Evolutionary conservation across 2,329 filamentous ascomycete genomes (phyloP), one percentile per base, ranked within the genome.

Genomic region (Mycosphaerella sp.): DNA sequence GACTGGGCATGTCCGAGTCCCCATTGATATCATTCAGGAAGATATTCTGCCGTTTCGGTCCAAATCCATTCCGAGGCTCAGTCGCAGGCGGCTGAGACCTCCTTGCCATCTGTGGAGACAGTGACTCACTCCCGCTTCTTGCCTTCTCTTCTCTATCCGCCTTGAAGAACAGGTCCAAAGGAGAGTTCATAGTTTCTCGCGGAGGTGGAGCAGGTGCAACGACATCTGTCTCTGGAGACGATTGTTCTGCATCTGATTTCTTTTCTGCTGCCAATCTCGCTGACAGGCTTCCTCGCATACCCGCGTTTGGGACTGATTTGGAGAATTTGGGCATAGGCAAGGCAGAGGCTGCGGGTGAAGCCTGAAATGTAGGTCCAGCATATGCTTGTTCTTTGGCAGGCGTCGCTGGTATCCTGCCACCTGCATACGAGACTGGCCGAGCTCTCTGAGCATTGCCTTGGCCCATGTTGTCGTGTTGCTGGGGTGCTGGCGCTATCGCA

Each of bases 341-440:
- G 18, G 89, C 84, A 7, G 89, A 94, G 0, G 93, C 86, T 1
- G 90, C 91, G 16, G 93, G 93, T 7, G 93, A 97, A 36, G 89
- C 87, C 69, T 96, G 90, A 68, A 97, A 98, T 4, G 89, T 94
- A 30, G 91, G 86, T 12, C 91, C 93, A 35, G 93, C 93, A 71
- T 95, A 98, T 41, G 85, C 83, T 55, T 68, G 65, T 55, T 68
- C 64, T 53, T 81, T 75, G 41, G 67, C 64, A 30, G 74, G 73
- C 6, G 70, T 70, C 41, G 66, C 64, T 35, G 68, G 65, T 47
- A 66, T 61, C 43, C 71, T 27, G 70, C 69, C 43, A 70, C 49
- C 49, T 28, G 76, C 70, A 64, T 48, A 62, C 76, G 57, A 70
- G 41, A 61, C 64, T 60, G 54, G 69, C 59, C 58, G 67, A 69